phyloP scores from a whole-genome alignment of 805 yeast genomes.

The Yarrowia divulgata region DNA sequence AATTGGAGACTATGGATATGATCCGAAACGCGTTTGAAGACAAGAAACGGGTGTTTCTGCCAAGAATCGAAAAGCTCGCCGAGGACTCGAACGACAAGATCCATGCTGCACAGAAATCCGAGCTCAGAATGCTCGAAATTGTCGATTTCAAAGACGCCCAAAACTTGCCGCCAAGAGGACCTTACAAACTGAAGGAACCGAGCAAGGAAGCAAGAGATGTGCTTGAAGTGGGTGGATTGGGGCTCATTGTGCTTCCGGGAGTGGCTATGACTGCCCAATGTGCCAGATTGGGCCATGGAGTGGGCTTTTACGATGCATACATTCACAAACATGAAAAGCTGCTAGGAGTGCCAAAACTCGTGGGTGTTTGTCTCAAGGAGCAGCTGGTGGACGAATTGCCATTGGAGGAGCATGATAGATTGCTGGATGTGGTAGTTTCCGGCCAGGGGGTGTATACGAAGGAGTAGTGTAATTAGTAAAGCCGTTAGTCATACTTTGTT shows the following conservation, averaged over 20 bases:
- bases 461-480: not conserved
- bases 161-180: conserved; percentile 68
- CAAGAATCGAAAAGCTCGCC: conserved; percentile 56
- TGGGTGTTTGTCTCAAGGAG: conserved; percentile 72
- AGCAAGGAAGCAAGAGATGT: conserved; percentile 45
- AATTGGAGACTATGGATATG: conserved; percentile 66
- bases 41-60: conserved; percentile 51
- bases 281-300: conserved; percentile 86
- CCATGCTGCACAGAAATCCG: conserved; percentile 49
- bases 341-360: conserved; percentile 45
- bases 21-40: conserved; percentile 60
- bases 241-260: conserved; percentile 82
- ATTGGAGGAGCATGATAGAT: conserved; percentile 68
- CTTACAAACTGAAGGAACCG: conserved; percentile 75
- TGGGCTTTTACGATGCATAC: conserved; percentile 87
- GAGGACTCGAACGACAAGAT: not conserved
- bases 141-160: conserved; percentile 54
- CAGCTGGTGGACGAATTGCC: conserved; percentile 66
- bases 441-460: conserved; percentile 46
- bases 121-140: conserved; percentile 66
- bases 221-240: conserved; percentile 57
- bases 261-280: conserved; percentile 69
- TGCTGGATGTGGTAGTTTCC: conserved; percentile 62
- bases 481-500: too few species aligned
- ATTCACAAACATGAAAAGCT: conserved; percentile 47